Conservation (phyloP, 257 asterid genomes). For the Coffea eugenioides region DNA sequence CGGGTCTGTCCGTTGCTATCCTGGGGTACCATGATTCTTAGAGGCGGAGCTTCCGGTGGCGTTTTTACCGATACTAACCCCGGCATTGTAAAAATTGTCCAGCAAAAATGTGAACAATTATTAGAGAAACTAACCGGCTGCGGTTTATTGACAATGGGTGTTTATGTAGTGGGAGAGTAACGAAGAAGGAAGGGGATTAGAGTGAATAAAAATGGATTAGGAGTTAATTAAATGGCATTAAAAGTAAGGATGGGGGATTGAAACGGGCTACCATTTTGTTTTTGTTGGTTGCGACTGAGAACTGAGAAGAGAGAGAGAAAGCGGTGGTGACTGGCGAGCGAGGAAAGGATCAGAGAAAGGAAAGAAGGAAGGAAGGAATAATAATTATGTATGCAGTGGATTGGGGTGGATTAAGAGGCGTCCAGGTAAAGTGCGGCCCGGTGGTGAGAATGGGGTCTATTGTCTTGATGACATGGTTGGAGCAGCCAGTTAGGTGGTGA, state of each 20-base stretch:
- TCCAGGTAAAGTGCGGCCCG: slow-evolving; percentile 20
- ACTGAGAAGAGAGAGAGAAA: neutral
- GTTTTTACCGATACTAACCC: slow-evolving; percentile 83
- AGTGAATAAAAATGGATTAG: neutral
- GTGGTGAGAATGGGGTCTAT: slow-evolving; percentile 13
- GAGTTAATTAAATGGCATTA: slow-evolving; percentile 6
- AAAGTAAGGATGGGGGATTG: slow-evolving; percentile 13
- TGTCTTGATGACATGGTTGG: slow-evolving; percentile 14
- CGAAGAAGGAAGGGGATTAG: neutral
- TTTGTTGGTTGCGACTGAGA: slow-evolving; percentile 11
- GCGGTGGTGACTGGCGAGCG: no score
- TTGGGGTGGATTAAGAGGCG: neutral
- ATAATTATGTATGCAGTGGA: no score
- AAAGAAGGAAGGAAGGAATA: neutral
- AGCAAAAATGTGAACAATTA: neutral
- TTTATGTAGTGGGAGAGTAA: neutral
- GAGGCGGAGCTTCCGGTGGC: slow-evolving; percentile 73
- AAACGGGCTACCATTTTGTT: slow-evolving; percentile 11
- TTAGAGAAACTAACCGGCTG: neutral
- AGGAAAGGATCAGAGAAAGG: no score
- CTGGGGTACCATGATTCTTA: slow-evolving; percentile 58
- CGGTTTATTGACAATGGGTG: neutral
- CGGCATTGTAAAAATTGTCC: slow-evolving; percentile 52
- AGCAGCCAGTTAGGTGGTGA: slow-evolving; percentile 23
- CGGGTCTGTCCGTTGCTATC: slow-evolving; percentile 57